Base-by-base conservation (phyloP, 345 rosid species). In the Bruguiera parviflora region DNA sequence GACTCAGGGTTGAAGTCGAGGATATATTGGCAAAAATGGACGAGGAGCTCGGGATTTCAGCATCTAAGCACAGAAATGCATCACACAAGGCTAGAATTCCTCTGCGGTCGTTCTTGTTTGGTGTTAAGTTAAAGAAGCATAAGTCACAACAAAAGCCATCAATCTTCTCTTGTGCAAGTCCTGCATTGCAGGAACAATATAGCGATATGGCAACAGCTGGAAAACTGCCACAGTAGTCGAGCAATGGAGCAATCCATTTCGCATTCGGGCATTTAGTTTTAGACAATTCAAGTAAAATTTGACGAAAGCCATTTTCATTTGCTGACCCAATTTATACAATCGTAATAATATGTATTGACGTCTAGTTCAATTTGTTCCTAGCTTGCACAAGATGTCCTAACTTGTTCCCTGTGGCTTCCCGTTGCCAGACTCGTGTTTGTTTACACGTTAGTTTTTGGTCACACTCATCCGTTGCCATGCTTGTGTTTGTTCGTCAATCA, bases 61-160 rank as follows among this genome's bases (percentile, higher is more conserved):
- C 74, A 37, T 68, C 83, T 2, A 71, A 73, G 65, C 70, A 70
- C 27, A 78, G 68, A 74, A 33, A 75, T 43, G 58, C 81, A 3
- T 55, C 78, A 21, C 64, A 55, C 43, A 58, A 78, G 70, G 49
- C 88, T 2, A 83, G 89, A 76, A 82, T 94, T 61, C 96, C 97
- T 7, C 70, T 94, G 75, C 64, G 88, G n/a, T 89, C 92, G 11
- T 91, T 94, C 89, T 73, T 91, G 69, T 94, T 91, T n/a, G 98
- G 98, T 62, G 92, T 82, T 29, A 94, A 87, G 83, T 71, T 84
- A 66, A 94, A 86, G 89, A 88, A 73, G 80, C 73, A 77, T 39
- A 83, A 62, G 74, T 71, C 77, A 28, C 71, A 75, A 32, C 71
- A 75, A 62, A 88, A 77, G 80, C 78, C 25, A n/a, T 84, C 91